Conservation (phyloP, 2,329 filamentous ascomycete species). For the Pseudocercospora macadamiae region DNA sequence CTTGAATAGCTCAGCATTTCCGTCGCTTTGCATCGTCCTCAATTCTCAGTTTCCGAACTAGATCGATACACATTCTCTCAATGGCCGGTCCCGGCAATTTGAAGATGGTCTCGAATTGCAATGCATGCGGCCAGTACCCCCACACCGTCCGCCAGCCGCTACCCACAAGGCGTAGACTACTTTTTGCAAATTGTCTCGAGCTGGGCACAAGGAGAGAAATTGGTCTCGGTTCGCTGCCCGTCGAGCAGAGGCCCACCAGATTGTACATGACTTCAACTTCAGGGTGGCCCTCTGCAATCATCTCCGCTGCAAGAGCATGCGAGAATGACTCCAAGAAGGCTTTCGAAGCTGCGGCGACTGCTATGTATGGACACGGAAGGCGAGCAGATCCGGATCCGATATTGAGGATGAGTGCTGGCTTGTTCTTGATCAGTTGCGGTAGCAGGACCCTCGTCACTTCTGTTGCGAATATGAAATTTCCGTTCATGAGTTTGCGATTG, state of each 20-base stretch:
- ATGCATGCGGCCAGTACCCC: slow-evolving; percentile 32
- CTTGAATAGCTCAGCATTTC: background rate
- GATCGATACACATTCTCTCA: slow-evolving; percentile 14
- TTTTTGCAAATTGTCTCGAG: slow-evolving; percentile 23
- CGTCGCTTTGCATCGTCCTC: slow-evolving; percentile 1
- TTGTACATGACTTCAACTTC: slow-evolving; percentile 41
- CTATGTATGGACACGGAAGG: slow-evolving; percentile 55
- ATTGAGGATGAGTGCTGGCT: slow-evolving; percentile 46
- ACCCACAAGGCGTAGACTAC: slow-evolving; percentile 25
- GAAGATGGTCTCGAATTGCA: slow-evolving; percentile 22
- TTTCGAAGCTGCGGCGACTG: slow-evolving; percentile 50
- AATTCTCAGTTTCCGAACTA: slow-evolving; percentile 7
- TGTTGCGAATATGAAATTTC: slow-evolving; percentile 54
- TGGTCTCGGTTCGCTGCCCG: slow-evolving; percentile 21
- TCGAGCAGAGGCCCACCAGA: slow-evolving; percentile 20
- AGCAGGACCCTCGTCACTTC: slow-evolving; percentile 52
- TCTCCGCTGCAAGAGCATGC: slow-evolving; percentile 36
- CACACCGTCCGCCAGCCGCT: slow-evolving; percentile 21
- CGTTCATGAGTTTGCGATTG: slow-evolving; percentile 38
- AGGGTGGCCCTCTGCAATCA: slow-evolving; percentile 38
- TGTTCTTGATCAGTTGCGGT: slow-evolving; percentile 45
- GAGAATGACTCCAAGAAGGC: slow-evolving; percentile 48
- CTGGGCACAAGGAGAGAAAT: slow-evolving; percentile 19
- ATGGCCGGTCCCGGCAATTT: slow-evolving; percentile 5
- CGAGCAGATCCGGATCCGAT: slow-evolving; percentile 40